Conservation (phyloP, 2,329 filamentous ascomycete species). For the Aspergillus sp. region DNA sequence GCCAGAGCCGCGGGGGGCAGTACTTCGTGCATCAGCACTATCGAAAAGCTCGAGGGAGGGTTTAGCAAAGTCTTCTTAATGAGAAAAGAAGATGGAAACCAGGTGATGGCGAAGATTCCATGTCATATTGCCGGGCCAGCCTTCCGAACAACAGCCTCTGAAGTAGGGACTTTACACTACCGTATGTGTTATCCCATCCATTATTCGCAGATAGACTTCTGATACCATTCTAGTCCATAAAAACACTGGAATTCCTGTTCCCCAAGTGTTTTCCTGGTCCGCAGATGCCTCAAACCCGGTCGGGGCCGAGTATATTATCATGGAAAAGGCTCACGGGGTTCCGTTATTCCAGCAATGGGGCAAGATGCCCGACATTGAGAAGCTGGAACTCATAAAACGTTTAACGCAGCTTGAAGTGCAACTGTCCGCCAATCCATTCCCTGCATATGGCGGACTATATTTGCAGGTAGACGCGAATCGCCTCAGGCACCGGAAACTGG, state of each 20-base stretch:
- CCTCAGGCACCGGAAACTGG: no score
- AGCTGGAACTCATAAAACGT: constrained; percentile 26
- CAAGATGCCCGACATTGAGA: constrained; percentile 23
- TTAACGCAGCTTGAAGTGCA: constrained; percentile 26
- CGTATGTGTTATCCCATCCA: neutral
- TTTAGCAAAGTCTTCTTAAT: constrained; percentile 28
- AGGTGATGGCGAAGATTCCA: constrained; percentile 26
- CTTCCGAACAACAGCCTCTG: constrained; percentile 23
- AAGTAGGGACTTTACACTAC: constrained; percentile 24
- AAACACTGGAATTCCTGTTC: constrained; percentile 20
- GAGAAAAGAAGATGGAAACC: constrained; percentile 20
- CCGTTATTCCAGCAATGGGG: constrained; percentile 32
- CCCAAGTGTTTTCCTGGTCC: constrained; percentile 29
- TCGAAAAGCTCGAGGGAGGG: constrained; percentile 33
- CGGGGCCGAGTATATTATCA: constrained; percentile 37
- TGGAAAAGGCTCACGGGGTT: constrained; percentile 31
- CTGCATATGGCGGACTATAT: constrained; percentile 34
- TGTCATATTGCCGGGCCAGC: constrained; percentile 18
- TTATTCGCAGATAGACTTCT: no score
- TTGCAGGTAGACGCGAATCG: neutral
- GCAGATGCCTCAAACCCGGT: constrained; percentile 28
- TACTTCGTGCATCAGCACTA: constrained; percentile 16
- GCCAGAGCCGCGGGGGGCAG: constrained; percentile 14
- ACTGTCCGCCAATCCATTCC: constrained; percentile 26
- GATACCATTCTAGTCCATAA: no score